Percentiles rank a stretch among this genome's conserved stretches.
phyloP scores from a whole-genome alignment of 1,284 basidiomycete species.

The Nidula niveotomentosa region DNA sequence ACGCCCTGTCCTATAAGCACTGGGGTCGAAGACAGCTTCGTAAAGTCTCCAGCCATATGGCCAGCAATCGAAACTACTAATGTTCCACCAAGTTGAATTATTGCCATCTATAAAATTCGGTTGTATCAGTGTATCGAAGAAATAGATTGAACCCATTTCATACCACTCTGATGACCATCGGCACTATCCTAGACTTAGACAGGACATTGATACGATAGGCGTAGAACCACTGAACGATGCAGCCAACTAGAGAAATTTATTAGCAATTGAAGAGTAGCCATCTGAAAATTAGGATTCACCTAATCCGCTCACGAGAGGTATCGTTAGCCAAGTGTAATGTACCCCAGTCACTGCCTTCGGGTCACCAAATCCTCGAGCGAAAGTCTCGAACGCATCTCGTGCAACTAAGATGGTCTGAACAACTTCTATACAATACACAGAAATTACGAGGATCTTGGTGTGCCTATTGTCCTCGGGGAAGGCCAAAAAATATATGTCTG shows the following conservation, averaged over 20 bases:
- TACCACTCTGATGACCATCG: constrained; percentile 13
- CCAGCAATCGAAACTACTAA: background rate
- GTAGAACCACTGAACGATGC: constrained; percentile 17
- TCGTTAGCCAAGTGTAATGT: constrained; percentile 18
- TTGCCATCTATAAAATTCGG: constrained; percentile 6
- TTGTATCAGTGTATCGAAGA: background rate
- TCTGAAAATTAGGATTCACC: constrained; percentile 8
- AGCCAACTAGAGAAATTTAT: constrained; percentile 9
- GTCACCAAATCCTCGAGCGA: constrained; percentile 24
- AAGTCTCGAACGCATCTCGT: constrained; percentile 18
- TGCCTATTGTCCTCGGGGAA: constrained; percentile 17
- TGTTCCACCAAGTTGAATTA: background rate
- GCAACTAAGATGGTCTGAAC: constrained; percentile 18
- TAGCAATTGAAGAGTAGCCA: background rate
- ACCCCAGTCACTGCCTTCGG: constrained; percentile 4
- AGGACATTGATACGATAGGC: constrained; percentile 16
- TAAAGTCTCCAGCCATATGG: background rate
- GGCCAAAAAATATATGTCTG: constrained; percentile 21
- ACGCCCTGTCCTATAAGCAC: background rate
- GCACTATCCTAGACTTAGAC: constrained; percentile 9
- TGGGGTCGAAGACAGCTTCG: background rate
- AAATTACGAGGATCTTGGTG: constrained; percentile 16
- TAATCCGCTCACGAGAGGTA: constrained; percentile 19
- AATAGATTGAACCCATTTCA: background rate
- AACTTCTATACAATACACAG: constrained; percentile 17